Percentiles rank a stretch among this genome's conserved stretches.
Evolutionary conservation across 441 rosid genomes (phyloP).

Genomic region (Gossypium gossypioides): DNA sequence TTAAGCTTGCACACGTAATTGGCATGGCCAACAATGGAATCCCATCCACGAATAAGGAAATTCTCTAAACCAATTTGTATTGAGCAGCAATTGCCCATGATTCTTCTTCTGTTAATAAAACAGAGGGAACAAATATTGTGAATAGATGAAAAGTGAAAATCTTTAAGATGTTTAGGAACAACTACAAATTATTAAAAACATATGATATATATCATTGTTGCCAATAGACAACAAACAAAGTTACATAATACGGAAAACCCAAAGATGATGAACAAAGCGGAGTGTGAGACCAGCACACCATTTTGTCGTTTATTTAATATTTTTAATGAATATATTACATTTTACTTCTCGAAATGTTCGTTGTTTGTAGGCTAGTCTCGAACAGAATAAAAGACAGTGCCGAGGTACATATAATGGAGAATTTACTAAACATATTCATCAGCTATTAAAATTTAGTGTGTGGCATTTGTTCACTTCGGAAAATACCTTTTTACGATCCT

Average conservation of each 20-base stretch:
- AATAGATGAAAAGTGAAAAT: not conserved
- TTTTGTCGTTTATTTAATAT: too few species aligned
- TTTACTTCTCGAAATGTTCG: not conserved
- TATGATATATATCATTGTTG: too few species aligned
- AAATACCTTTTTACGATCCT: too few species aligned
- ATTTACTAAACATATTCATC: not conserved
- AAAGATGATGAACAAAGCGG: too few species aligned
- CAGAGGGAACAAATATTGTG: not conserved
- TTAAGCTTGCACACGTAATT: not conserved
- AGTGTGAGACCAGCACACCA: too few species aligned
- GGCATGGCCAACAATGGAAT: not conserved
- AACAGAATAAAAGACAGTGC: not conserved
- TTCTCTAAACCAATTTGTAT: not conserved
- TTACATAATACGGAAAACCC: too few species aligned
- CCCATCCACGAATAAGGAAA: not conserved
- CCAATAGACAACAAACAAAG: too few species aligned
- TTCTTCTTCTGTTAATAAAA: not conserved
- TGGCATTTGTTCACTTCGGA: not conserved
- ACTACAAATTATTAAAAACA: too few species aligned
- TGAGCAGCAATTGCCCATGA: not conserved
- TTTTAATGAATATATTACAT: slow-evolving; percentile 6
- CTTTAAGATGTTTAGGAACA: too few species aligned
- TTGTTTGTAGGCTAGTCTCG: not conserved
- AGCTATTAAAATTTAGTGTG: not conserved
- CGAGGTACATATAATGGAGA: not conserved